Base-by-base conservation (phyloP, 2,329 filamentous ascomycete species). In the Penicillium sp. region DNA sequence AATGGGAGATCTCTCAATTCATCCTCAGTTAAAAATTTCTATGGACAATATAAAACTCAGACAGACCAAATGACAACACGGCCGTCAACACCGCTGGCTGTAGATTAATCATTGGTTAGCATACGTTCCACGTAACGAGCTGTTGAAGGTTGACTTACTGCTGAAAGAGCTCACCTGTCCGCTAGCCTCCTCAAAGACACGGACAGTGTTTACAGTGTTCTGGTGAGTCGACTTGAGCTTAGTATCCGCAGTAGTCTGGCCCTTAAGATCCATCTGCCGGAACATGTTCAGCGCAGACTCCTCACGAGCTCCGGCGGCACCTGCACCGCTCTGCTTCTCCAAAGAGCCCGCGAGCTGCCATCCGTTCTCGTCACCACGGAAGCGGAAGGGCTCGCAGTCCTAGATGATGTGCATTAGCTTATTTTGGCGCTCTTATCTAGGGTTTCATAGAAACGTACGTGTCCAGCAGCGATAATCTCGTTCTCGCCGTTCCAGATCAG, bases 271-370 rank as follows among this genome's bases (percentile, higher is more conserved):
- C 95, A 99, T 98, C 81, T 97, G 93, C 70, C 88, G 87, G 81
- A 99, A 99, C 92, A 98, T 96, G 78, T 98, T 96, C 75, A 97
- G 81, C 24, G 95, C 95, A 65, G 90, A 95, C 76, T 98, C 95
- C 78, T 98, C 95, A 35, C 89, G 85, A 59, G 81, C 80, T 58
- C 84, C 87, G 2, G 77, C 79, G 56, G 82, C 75, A 43, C 85
- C 88, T 31, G 83, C 81, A 5, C 83, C 80, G 51, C 85, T 82
- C 78, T 93, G 92, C 50, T 82, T 81, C 79, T 97, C 93, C 61
- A 98, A 80, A 4, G 91, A 89, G 35, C 92, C 93, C 37, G 84
- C 85, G 39, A 97, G 81, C 71, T 92, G 85, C 95, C 95, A 99
- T 44, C 94, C 93, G 36, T 80, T 79, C 66, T 89, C 87, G 60